A percentile compares a stretch with the other conserved stretches of the same genome.
These are phyloP conservation scores for Papiliotrema fonsecae DNA, from an alignment of 1,284 basidiomycete genomes.

Conservation along the genomic window DNA sequence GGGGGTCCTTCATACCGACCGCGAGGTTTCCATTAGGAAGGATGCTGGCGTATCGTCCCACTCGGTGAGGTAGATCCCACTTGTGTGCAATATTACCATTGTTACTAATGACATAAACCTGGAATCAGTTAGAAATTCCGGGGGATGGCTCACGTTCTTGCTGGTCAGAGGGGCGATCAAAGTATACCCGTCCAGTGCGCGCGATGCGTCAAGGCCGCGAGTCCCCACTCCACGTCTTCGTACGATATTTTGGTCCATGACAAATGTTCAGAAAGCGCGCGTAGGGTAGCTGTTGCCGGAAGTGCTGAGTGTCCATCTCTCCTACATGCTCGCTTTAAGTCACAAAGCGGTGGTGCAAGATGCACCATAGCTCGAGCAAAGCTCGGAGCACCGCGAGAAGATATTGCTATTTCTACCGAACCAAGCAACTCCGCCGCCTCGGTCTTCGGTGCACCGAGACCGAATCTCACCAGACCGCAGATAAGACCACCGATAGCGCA, in stretches of 20 bases:
- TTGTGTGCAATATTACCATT: slow-evolving; percentile 14
- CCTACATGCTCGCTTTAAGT: too few species aligned
- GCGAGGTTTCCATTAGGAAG: slow-evolving; percentile 18
- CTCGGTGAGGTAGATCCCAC: slow-evolving; percentile 17
- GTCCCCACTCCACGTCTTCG: slow-evolving; percentile 16
- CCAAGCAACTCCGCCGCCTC: background rate
- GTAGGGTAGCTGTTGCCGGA: background rate
- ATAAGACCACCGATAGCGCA: slow-evolving; percentile 1
- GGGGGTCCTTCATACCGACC: slow-evolving; percentile 20
- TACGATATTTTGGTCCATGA: slow-evolving; percentile 21
- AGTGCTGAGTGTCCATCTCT: too few species aligned
- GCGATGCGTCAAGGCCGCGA: slow-evolving; percentile 13
- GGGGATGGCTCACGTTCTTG: slow-evolving; percentile 11
- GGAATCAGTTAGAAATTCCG: background rate
- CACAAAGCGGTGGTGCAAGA: too few species aligned
- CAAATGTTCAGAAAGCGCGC: background rate
- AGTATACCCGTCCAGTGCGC: slow-evolving; percentile 15
- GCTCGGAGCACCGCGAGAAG: background rate
- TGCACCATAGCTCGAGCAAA: too few species aligned
- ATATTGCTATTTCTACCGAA: background rate
- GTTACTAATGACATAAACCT: slow-evolving; percentile 18
- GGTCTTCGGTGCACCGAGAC: background rate
- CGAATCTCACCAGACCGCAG: background rate
- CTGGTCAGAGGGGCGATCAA: slow-evolving; percentile 17
- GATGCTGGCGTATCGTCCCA: slow-evolving; percentile 15